Conservation (phyloP, 2,329 filamentous ascomycete species). For the Aplosporella prunicola region DNA sequence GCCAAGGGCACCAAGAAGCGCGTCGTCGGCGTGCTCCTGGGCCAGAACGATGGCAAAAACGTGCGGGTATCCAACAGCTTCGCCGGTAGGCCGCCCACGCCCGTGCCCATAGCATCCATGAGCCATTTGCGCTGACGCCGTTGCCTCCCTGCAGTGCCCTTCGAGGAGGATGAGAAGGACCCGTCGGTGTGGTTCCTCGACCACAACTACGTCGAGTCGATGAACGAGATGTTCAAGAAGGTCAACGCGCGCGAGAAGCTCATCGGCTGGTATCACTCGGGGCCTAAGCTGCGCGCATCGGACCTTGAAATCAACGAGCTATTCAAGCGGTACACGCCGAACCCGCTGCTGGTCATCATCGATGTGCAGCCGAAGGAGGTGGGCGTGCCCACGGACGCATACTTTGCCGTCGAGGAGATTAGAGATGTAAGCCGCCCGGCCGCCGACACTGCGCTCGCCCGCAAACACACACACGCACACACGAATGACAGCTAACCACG, state of each 20-base stretch:
- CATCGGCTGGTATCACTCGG: slow-evolving; percentile 99
- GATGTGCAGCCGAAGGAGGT: slow-evolving; percentile 98
- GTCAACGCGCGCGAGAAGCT: slow-evolving; percentile 98
- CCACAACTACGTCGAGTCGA: slow-evolving; percentile 98
- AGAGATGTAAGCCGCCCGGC: slow-evolving; percentile 72
- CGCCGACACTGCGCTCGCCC: not conserved
- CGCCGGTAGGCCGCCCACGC: slow-evolving; percentile 55
- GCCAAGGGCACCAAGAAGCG: slow-evolving; percentile 80
- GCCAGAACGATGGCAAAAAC: slow-evolving; percentile 92
- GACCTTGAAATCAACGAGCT: slow-evolving; percentile 99
- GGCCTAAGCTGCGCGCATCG: slow-evolving; percentile 89
- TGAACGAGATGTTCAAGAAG: slow-evolving; percentile 99
- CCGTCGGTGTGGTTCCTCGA: slow-evolving; percentile 98
- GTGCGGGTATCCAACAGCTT: slow-evolving; percentile 99
- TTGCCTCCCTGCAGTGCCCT: slow-evolving; percentile 58
- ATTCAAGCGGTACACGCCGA: slow-evolving; percentile 97
- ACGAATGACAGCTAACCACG: not conserved
- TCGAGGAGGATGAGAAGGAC: slow-evolving; percentile 98
- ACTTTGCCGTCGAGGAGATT: slow-evolving; percentile 98
- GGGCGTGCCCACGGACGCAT: slow-evolving; percentile 94
- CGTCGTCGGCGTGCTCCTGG: slow-evolving; percentile 88
- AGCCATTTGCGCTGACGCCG: slow-evolving; percentile 15
- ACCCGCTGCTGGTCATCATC: slow-evolving; percentile 92
- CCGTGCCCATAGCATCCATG: not conserved
- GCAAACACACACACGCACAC: slow-evolving; percentile 10